Percentiles rank a stretch among this genome's conserved stretches.
Conservation (phyloP, 768 basidiomycete genomes). For the Xanthoconium purpureum region DNA sequence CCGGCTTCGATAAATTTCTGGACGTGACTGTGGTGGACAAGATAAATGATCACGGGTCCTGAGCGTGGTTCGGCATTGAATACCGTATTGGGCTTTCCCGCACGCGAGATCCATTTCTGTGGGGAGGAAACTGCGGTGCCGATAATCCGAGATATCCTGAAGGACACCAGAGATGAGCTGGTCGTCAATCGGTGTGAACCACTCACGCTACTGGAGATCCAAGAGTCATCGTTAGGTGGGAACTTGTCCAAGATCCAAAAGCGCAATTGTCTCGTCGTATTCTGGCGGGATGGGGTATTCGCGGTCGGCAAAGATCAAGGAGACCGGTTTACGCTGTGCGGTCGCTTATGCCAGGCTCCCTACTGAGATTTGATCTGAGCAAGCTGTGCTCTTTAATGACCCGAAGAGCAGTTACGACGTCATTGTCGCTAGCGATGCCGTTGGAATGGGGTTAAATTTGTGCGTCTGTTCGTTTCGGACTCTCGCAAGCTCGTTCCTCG, state of each 20-base stretch:
- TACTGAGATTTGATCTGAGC: slow-evolving; percentile 87
- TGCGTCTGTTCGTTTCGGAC: slow-evolving; percentile 37
- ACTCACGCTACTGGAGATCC: slow-evolving; percentile 77
- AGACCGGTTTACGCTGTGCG: slow-evolving; percentile 77
- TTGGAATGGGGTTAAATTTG: slow-evolving; percentile 98
- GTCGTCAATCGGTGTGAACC: slow-evolving; percentile 82
- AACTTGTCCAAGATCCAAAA: slow-evolving; percentile 59
- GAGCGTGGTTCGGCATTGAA: slow-evolving; percentile 78
- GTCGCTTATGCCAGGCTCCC: slow-evolving; percentile 92
- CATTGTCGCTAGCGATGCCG: slow-evolving; percentile 89
- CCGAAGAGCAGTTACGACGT: slow-evolving; percentile 81
- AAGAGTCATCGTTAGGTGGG: slow-evolving; percentile 57
- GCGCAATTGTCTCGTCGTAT: slow-evolving; percentile 92
- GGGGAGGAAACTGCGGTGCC: slow-evolving; percentile 92
- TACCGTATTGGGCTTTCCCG: slow-evolving; percentile 73
- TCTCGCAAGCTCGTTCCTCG: neutral
- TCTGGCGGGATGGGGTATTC: slow-evolving; percentile 76
- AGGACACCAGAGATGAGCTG: slow-evolving; percentile 77
- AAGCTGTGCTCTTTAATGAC: slow-evolving; percentile 90
- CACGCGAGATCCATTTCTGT: slow-evolving; percentile 87
- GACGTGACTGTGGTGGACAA: slow-evolving; percentile 95
- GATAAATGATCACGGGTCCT: slow-evolving; percentile 88
- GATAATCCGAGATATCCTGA: slow-evolving; percentile 63
- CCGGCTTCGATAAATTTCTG: slow-evolving; percentile 37
- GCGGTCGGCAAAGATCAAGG: slow-evolving; percentile 61